Evolutionary conservation across 164 flowering plant genomes (phyloP), one percentile per base, ranked within the genome.

Genomic region (Tinospora cordifolia): DNA sequence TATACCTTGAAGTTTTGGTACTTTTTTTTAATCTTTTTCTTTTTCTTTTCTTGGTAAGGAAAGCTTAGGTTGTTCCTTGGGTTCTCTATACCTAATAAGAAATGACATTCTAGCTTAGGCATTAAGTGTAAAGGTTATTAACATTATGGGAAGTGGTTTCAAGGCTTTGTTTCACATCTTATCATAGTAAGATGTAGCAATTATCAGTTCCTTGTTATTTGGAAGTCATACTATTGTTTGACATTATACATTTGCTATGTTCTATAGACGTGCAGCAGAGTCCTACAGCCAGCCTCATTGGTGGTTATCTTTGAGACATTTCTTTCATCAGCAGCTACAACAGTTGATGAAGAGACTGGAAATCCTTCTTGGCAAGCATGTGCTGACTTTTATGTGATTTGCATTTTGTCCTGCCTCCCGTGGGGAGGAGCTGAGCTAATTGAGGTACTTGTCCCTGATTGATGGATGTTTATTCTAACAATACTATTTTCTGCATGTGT

Each of bases 351-450:
- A 72, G 99, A 92, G 75, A 88, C 81, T 76, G 99, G 98, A 75
- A 95, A 88, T 81, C 98, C 98, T n/a, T 81, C 88, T 46, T 92
- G 99, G 98, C 99, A 92, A 84, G 85, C 99, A 62, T 79, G 89
- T 64, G 98, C 93, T 67, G 98, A 95, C 83, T 92, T 95, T 70
- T 95, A 92, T 60, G 81, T 95, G 15, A 81, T 81, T 58, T 92
- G 99, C 80, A 87, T 95, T 62, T 78, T 95, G 58, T 87, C 98
- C 8, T 88, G 96, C 75, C 96, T 95, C 40, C 99, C 98, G 10
- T 95, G 96, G 98, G 99, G 98, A 63, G 99, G 93, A 21, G 88
- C 88, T 26, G 98, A 92, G 77, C 86, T 95, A 46, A 51, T 75
- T 75, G 99, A 94, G 96, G 98, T 93, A 83, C 49, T 71, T 15